A percentile compares a stretch with the other conserved stretches of the same genome.
Evolutionary conservation across 176 grass and related monocot genomes (phyloP).

Genomic region (Tillandsia leiboldiana): DNA sequence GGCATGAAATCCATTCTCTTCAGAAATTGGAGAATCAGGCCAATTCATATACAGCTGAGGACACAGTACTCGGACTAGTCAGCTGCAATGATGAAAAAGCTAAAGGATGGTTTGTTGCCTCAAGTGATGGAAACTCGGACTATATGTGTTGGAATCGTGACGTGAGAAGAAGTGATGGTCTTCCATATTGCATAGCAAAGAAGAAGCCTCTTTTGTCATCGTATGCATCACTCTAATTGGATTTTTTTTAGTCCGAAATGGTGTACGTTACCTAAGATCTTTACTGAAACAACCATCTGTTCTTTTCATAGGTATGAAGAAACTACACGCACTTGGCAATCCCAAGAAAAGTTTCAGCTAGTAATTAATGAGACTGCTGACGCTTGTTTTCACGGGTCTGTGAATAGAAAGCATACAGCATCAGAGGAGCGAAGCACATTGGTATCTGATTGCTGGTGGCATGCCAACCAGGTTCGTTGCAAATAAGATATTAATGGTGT

Average conservation of each 20-base stretch:
- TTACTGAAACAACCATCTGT: slow-evolving; percentile 19
- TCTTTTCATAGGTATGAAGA: slow-evolving; percentile 27
- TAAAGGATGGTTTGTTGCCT: slow-evolving; percentile 51
- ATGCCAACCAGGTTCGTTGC: slow-evolving; percentile 54
- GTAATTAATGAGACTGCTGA: slow-evolving; percentile 6
- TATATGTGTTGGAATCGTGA: slow-evolving; percentile 45
- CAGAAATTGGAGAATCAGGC: slow-evolving; percentile 14
- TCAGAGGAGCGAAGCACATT: slow-evolving; percentile 25
- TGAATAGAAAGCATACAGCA: slow-evolving; percentile 23
- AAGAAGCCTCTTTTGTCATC: slow-evolving; percentile 25
- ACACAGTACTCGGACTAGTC: slow-evolving; percentile 39
- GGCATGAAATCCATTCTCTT: slow-evolving; percentile 16
- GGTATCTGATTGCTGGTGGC: slow-evolving; percentile 60
- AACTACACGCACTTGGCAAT: slow-evolving; percentile 21
- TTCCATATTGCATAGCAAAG: slow-evolving; percentile 52
- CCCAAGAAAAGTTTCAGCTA: slow-evolving; percentile 45
- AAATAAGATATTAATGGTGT: background rate
- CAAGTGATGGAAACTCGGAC: slow-evolving; percentile 38
- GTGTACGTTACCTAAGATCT: slow-evolving; percentile 11
- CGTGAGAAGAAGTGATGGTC: slow-evolving; percentile 22
- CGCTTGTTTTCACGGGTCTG: slow-evolving; percentile 65
- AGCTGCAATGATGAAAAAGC: slow-evolving; percentile 41
- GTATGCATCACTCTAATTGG: slow-evolving; percentile 29
- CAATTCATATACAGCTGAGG: slow-evolving; percentile 10
- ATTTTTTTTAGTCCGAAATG: slow-evolving; percentile 3